Base-by-base conservation (phyloP, 306 rosid species). In the Prunus salicina region DNA sequence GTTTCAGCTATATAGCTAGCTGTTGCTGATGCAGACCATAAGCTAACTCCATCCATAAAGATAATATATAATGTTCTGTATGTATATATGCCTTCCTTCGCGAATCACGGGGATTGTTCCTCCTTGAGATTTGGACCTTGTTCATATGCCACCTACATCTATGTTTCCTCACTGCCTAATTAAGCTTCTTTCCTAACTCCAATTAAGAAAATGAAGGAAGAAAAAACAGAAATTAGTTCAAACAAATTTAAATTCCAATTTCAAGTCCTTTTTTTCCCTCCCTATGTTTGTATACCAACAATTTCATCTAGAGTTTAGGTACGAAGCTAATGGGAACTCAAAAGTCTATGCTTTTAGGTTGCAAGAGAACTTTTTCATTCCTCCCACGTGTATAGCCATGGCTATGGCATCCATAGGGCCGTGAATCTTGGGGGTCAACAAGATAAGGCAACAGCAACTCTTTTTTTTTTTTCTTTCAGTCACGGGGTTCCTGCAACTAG, bases 81-180 rank as follows among this genome's bases (percentile, higher is more conserved):
- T n/a, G 24, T 50, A 15, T 63, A 82, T 78, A 22, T 71, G 61
- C 51, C 78, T 82, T 77, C 67, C 83, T 50, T 81, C 87, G 88
- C 80, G 92, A 87, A 87, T 91, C 92, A 86, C 97, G 97, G 92
- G 91, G 64, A 71, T 80, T 83, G 87, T 79, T 89, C 80, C 86
- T 77, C 81, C 86, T 82, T 77, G 61, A 58, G 72, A 76, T 69
- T 68, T 71, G 80, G 74, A 70, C 61, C 72, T 46, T 72, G 49
- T 41, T 15, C 28, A 12, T 61, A 27, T 64, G 49, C 58, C 67
- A 47, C 64, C 24, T 63, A 69, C 72, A 10, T 14, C 67, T 20
- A 64, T 53, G 67, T 83, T 78, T 71, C 47, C 84, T 52, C 47
- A 49, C 65, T 62, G 69, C 41, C 41, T 34, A 34, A 34, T 34